A percentile compares a stretch with the other conserved stretches of the same genome.
Conservation (phyloP, 1,284 basidiomycete species). For the Apiotrichum akiyoshidainum region DNA sequence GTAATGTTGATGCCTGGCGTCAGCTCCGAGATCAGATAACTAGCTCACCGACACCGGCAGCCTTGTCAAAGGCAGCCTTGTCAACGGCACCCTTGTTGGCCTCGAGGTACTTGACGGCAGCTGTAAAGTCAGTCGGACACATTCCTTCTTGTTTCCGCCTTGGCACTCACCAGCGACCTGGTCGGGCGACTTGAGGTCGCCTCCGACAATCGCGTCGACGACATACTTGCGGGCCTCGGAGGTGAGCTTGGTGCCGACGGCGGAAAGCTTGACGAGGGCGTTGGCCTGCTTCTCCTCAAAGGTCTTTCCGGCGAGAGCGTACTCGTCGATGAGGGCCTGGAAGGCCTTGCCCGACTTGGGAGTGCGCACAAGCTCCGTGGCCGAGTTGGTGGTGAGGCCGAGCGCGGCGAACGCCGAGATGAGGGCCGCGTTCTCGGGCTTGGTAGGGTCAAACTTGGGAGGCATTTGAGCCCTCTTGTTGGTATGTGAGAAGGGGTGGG, state of each 20-base stretch:
- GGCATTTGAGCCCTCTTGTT: constrained; percentile 39
- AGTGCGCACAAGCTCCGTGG: constrained; percentile 76
- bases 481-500: neutral
- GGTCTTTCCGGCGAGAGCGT: constrained; percentile 55
- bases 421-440: constrained; percentile 55
- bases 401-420: constrained; percentile 73
- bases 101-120: constrained; percentile 74
- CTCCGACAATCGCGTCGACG: constrained; percentile 66
- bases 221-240: constrained; percentile 65
- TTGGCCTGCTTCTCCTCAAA: constrained; percentile 79
- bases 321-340: constrained; percentile 65
- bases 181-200: constrained; percentile 73
- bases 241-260: constrained; percentile 62
- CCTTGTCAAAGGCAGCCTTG: constrained; percentile 69
- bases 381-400: constrained; percentile 73
- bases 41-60: constrained; percentile 81
- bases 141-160: neutral
- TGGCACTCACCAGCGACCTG: constrained; percentile 74
- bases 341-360: constrained; percentile 70
- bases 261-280: constrained; percentile 67
- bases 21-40: no score
- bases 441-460: constrained; percentile 56
- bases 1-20: constrained; percentile 73
- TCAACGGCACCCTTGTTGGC: constrained; percentile 62
- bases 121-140: constrained; percentile 50